phyloP scores from a whole-genome alignment of 441 rosid species.

The Pelargonium myrrhifolium region DNA sequence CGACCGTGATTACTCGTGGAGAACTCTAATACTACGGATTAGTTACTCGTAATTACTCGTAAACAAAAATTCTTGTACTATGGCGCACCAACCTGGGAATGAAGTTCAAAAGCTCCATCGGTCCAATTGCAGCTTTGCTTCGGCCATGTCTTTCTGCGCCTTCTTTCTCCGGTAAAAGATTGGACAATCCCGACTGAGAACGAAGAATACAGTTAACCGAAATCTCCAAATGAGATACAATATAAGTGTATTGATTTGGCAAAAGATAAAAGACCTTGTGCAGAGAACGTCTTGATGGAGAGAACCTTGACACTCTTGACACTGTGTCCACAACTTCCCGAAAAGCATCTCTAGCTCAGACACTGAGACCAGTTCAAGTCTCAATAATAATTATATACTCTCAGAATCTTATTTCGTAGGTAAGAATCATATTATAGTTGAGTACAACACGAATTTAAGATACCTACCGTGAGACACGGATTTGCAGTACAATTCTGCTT shows the following conservation, averaged over 20 bases:
- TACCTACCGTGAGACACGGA: constrained; percentile 73
- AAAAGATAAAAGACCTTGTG: constrained; percentile 49
- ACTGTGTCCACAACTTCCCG: constrained; percentile 91
- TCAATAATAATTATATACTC: not conserved
- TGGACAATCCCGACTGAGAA: constrained; percentile 89
- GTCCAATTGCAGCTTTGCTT: constrained; percentile 68
- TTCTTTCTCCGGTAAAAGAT: constrained; percentile 96
- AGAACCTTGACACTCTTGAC: constrained; percentile 97
- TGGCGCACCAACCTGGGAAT: constrained; percentile 3
- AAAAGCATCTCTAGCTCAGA: constrained; percentile 77
- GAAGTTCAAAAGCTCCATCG: constrained; percentile 61
- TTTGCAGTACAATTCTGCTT: constrained; percentile 83
- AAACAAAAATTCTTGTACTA: no score
- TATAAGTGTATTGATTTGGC: constrained; percentile 2
- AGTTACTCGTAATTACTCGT: no score
- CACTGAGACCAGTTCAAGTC: constrained; percentile 40
- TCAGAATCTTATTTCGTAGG: not conserved
- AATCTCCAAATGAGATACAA: not conserved
- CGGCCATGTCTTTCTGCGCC: constrained; percentile 93
- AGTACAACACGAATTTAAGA: not conserved
- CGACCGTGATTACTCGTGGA: no score
- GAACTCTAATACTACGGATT: no score
- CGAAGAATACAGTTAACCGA: not conserved
- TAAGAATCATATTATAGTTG: not conserved
- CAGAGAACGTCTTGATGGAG: constrained; percentile 98